Conservation (phyloP, 257 asterid genomes). For the Henckelia pumila region DNA sequence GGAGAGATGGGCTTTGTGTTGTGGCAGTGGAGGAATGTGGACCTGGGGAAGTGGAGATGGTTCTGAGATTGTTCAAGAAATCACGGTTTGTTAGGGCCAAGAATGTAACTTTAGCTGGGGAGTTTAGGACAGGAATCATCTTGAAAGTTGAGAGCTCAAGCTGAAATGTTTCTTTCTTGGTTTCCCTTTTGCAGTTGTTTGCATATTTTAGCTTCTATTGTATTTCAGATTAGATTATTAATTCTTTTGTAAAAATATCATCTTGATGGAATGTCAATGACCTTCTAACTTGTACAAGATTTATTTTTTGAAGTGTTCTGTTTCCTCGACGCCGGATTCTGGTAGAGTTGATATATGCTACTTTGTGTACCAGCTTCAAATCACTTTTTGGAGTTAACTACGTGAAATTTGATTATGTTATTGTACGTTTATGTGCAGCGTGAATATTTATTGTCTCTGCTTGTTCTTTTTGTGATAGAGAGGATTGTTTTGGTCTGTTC, state of each 20-base stretch:
- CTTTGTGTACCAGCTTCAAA: constrained; percentile 8
- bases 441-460: neutral
- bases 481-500: neutral
- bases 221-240: constrained; percentile 7
- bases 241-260: constrained; percentile 21
- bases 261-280: neutral
- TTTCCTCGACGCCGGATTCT: neutral
- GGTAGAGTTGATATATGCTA: constrained; percentile 8
- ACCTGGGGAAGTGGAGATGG: constrained; percentile 42
- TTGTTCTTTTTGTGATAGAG: neutral
- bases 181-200: constrained; percentile 5
- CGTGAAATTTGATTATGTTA: neutral
- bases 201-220: constrained; percentile 16
- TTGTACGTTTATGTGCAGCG: neutral
- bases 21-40: constrained; percentile 82
- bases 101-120: constrained; percentile 64
- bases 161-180: neutral
- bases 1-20: constrained; percentile 69
- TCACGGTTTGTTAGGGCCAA: constrained; percentile 49
- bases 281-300: constrained; percentile 7
- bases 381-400: constrained; percentile 1
- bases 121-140: constrained; percentile 58
- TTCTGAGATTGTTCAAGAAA: constrained; percentile 52
- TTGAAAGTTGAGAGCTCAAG: constrained; percentile 39
- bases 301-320: neutral